These are phyloP conservation scores for Coemansia sp. DNA, from an alignment of 192 early-diverging fungal genomes.

Conservation along the genomic window DNA sequence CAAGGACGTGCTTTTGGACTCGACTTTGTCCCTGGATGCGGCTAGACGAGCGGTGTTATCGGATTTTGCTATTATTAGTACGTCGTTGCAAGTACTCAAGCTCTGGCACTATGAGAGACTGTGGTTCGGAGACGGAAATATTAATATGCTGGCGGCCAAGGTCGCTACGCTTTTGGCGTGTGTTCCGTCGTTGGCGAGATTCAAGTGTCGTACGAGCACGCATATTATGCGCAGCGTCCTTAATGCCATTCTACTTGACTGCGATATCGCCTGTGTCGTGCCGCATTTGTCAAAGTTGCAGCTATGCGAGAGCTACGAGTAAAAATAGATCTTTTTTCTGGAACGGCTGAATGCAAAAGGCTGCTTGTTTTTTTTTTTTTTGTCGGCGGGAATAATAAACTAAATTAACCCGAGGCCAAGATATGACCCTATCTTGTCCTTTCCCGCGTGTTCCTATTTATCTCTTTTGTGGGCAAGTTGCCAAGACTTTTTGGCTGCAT, in stretches of 20 bases:
- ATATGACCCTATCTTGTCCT: no score
- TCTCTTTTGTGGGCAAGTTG: neutral
- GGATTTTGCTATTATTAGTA: constrained; percentile 1
- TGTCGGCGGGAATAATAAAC: no score
- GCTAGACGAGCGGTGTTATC: constrained; percentile 1
- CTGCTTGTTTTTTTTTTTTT: neutral
- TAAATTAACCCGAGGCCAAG: no score
- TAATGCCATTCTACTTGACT: neutral
- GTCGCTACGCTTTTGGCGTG: constrained; percentile 17
- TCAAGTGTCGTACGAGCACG: constrained; percentile 11
- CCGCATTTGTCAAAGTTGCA: constrained; percentile 19
- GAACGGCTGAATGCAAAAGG: neutral
- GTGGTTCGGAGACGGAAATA: constrained; percentile 11
- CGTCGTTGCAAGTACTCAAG: constrained; percentile 28
- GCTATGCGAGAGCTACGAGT: constrained; percentile 29
- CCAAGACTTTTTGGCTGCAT: constrained; percentile 20
- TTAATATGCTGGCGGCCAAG: constrained; percentile 20
- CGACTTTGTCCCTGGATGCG: constrained; percentile 6
- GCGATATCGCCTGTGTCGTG: constrained; percentile 2
- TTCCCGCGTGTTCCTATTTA: neutral
- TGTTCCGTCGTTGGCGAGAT: constrained; percentile 26
- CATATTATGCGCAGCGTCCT: constrained; percentile 18
- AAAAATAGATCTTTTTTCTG: neutral
- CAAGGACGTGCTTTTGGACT: constrained; percentile 13
- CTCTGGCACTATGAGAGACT: constrained; percentile 31